phyloP scores from a whole-genome alignment of 2,329 filamentous ascomycete species.

The Aspergillus udagawae region DNA sequence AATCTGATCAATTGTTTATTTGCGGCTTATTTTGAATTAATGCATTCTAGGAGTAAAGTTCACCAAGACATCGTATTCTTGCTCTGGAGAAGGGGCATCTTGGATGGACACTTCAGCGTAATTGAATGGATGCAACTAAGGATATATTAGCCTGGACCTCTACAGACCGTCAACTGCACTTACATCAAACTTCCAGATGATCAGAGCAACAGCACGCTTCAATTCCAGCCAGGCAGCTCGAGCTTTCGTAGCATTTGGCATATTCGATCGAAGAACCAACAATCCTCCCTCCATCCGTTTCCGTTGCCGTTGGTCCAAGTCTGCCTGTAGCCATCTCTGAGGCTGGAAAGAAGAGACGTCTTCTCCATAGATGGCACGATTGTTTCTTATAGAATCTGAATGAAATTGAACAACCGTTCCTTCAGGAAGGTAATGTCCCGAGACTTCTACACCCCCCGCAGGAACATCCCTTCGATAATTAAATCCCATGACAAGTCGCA shows the following conservation, averaged over 20 bases:
- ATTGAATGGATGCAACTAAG: constrained; percentile 3
- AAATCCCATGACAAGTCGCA: constrained; percentile 1
- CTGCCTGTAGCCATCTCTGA: constrained; percentile 11
- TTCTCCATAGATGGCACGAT: constrained; percentile 6
- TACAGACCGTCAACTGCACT: neutral
- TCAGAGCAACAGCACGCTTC: constrained; percentile 12
- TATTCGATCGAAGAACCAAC: constrained; percentile 1
- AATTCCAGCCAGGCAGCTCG: constrained; percentile 10
- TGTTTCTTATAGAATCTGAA: constrained; percentile 1
- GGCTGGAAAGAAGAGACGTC: constrained; percentile 8
- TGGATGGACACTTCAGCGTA: neutral
- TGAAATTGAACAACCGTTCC: constrained; percentile 8
- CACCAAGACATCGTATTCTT: neutral
- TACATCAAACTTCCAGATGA: constrained; percentile 14
- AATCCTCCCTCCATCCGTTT: constrained; percentile 9
- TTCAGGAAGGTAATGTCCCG: neutral
- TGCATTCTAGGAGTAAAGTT: constrained; percentile 2
- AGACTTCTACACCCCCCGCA: neutral
- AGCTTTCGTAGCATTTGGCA: neutral
- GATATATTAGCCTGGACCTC: neutral
- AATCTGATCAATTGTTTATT: neutral
- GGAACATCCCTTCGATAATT: constrained; percentile 1
- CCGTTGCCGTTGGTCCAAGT: neutral
- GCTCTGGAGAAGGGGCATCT: neutral
- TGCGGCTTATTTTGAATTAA: neutral